phyloP scores from a whole-genome alignment of 352 stramenopile species.

The Phytophthora aleatoria region DNA sequence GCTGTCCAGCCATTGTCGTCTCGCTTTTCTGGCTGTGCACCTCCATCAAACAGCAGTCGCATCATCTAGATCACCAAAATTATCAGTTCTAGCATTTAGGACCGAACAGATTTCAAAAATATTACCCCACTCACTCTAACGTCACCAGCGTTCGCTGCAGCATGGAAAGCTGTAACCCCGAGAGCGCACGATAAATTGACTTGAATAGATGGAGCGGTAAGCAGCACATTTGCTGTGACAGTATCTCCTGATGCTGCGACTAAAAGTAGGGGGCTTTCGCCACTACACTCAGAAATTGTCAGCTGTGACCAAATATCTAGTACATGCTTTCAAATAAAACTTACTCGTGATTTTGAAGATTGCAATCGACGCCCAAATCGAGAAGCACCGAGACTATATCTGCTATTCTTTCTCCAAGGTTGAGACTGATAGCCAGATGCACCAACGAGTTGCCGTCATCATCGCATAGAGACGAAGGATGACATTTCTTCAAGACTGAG shows the following conservation, averaged over 20 bases:
- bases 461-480: slow-evolving; percentile 24
- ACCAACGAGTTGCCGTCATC: slow-evolving; percentile 59
- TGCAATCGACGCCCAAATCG: slow-evolving; percentile 45
- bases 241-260: slow-evolving; percentile 57
- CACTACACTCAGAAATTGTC: slow-evolving; percentile 25
- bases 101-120: background rate
- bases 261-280: slow-evolving; percentile 58
- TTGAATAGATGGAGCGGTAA: slow-evolving; percentile 25
- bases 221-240: slow-evolving; percentile 15
- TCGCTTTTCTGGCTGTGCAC: slow-evolving; percentile 29
- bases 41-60: slow-evolving; percentile 52
- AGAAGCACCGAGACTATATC: slow-evolving; percentile 38
- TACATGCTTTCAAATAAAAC: background rate
- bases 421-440: slow-evolving; percentile 47
- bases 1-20: slow-evolving; percentile 71
- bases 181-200: slow-evolving; percentile 51
- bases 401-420: slow-evolving; percentile 21
- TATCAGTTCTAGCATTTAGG: background rate
- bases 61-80: slow-evolving; percentile 38
- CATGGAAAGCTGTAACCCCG: slow-evolving; percentile 62
- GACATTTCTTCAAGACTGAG: background rate
- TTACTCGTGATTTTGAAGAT: slow-evolving; percentile 62
- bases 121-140: slow-evolving; percentile 23
- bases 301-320: background rate
- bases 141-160: slow-evolving; percentile 63